Evolutionary conservation across 1,284 basidiomycete genomes (phyloP).

Genomic region (Xanthoconium separans): DNA sequence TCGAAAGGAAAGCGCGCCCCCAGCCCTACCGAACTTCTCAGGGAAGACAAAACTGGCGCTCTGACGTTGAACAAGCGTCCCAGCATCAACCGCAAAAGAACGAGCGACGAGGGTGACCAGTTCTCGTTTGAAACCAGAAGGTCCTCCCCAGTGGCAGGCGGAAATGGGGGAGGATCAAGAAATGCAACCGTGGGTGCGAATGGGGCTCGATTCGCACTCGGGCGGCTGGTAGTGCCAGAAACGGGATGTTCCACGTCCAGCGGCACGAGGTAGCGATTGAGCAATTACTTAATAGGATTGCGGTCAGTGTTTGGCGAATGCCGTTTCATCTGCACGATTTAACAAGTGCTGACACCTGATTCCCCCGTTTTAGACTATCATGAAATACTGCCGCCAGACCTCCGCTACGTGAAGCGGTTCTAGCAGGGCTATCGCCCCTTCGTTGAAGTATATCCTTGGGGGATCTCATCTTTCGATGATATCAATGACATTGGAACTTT

Average conservation of each 20-base stretch:
- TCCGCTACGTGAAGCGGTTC: background rate
- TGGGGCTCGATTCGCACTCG: background rate
- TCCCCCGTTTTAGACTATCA: slow-evolving; percentile 10
- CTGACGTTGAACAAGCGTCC: slow-evolving; percentile 62
- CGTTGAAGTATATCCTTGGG: slow-evolving; percentile 8
- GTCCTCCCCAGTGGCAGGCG: slow-evolving; percentile 9
- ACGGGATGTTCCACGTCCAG: slow-evolving; percentile 3
- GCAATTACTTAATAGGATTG: slow-evolving; percentile 2
- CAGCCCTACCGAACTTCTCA: slow-evolving; percentile 68
- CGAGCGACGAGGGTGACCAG: slow-evolving; percentile 8
- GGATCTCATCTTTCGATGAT: slow-evolving; percentile 4
- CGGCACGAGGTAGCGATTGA: slow-evolving; percentile 15
- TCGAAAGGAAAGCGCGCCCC: slow-evolving; percentile 59
- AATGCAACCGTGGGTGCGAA: background rate
- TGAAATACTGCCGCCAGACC: background rate
- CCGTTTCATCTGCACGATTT: background rate
- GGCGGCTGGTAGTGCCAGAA: slow-evolving; percentile 9
- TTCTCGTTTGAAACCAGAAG: slow-evolving; percentile 14
- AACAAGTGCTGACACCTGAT: background rate
- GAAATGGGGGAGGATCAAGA: slow-evolving; percentile 9
- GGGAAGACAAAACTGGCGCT: slow-evolving; percentile 58
- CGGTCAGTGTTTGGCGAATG: slow-evolving; percentile 13
- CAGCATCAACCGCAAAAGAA: slow-evolving; percentile 54
- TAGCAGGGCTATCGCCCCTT: background rate
- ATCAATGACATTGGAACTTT: slow-evolving; percentile 9